These are phyloP conservation scores for Ganoderma boninense DNA, from an alignment of 1,284 basidiomycete species.

Conservation along the genomic window DNA sequence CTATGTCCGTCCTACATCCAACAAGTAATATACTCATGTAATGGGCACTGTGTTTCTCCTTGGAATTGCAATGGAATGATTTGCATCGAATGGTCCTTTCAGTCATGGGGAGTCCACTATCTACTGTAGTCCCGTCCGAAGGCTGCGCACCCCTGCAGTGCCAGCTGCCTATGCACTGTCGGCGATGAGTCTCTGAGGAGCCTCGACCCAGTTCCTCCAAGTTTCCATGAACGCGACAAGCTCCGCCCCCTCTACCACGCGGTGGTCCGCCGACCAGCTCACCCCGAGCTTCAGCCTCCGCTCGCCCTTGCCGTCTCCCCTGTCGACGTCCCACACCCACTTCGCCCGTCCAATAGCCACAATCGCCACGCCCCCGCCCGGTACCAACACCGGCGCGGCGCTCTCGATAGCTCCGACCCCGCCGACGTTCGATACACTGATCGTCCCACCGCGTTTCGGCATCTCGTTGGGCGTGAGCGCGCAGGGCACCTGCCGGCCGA, in stretches of 20 bases:
- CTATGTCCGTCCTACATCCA: neutral
- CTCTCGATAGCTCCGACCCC: constrained; percentile 78
- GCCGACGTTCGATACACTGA: constrained; percentile 91
- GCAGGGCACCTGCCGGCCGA: constrained; percentile 72
- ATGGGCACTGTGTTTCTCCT: neutral
- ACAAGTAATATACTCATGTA: neutral
- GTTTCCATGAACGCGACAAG: constrained; percentile 90
- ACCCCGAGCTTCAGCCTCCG: constrained; percentile 77
- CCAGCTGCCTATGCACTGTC: constrained; percentile 59
- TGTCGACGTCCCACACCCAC: constrained; percentile 80
- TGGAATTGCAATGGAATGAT: neutral
- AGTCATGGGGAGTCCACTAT: constrained; percentile 1
- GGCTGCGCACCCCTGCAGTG: neutral
- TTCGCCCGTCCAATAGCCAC: constrained; percentile 88
- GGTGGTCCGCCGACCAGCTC: constrained; percentile 91
- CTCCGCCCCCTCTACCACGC: constrained; percentile 93
- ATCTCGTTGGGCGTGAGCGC: constrained; percentile 71
- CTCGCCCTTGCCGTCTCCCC: constrained; percentile 56
- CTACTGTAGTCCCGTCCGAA: neutral
- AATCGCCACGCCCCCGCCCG: constrained; percentile 91
- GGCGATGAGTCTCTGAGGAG: constrained; percentile 77
- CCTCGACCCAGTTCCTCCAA: constrained; percentile 89
- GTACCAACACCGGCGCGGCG: constrained; percentile 84
- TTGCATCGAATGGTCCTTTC: neutral
- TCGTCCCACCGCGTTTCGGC: constrained; percentile 75